Percentiles rank a stretch among this genome's conserved stretches.
phyloP scores from a whole-genome alignment of 257 asterid genomes.

The Solanum peruvianum region DNA sequence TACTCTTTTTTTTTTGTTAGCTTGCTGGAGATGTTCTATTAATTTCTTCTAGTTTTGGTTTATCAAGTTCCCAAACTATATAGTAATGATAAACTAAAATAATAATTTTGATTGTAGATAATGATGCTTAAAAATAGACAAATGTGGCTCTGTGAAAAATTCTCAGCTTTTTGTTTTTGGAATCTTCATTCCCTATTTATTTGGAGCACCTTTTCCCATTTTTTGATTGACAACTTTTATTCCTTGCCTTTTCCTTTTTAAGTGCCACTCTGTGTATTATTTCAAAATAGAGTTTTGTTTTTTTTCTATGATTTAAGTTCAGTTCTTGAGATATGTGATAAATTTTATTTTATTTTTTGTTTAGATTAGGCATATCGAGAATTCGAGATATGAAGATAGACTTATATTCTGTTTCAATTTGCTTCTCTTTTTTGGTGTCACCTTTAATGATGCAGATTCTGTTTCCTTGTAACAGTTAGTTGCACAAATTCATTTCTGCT shows the following conservation, averaged over 20 bases:
- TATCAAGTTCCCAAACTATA: neutral
- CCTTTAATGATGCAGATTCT: neutral
- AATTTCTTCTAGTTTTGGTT: neutral
- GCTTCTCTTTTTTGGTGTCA: neutral
- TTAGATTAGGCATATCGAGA: neutral
- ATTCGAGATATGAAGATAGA: neutral
- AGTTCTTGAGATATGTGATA: neutral
- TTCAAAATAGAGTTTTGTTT: neutral
- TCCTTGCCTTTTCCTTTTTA: neutral
- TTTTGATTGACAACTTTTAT: slow-evolving; percentile 14
- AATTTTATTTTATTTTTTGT: neutral
- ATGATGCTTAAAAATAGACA: neutral
- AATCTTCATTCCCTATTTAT: slow-evolving; percentile 27
- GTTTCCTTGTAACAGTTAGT: neutral
- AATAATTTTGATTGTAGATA: neutral
- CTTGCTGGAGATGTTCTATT: neutral
- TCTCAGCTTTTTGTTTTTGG: slow-evolving; percentile 14
- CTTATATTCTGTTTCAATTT: neutral
- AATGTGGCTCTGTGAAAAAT: slow-evolving; percentile 3
- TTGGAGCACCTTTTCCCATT: slow-evolving; percentile 11
- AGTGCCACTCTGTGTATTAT: neutral
- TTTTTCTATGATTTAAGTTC: slow-evolving; percentile 6
- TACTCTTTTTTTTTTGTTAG: neutral
- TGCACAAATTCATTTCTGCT: neutral
- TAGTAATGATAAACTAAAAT: neutral